Evolutionary conservation across 2,329 filamentous ascomycete genomes (phyloP).

Genomic region (Exophiala bonariae): DNA sequence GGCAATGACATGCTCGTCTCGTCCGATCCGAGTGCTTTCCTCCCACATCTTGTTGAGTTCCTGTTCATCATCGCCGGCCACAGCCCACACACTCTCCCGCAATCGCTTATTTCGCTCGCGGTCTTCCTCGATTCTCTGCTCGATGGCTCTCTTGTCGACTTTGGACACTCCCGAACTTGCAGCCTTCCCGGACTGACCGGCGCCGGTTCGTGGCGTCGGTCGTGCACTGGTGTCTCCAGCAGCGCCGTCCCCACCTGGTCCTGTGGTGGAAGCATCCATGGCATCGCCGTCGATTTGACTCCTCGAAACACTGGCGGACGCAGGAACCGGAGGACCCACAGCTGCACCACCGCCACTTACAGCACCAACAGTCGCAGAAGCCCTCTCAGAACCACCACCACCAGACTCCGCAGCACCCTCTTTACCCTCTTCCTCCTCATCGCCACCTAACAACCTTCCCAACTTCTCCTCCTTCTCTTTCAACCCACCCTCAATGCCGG

Average conservation of each 20-base stretch:
- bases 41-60: constrained; percentile 85
- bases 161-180: constrained; percentile 42
- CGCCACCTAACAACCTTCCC: constrained; percentile 56
- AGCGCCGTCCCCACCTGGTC: constrained; percentile 35
- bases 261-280: constrained; percentile 9
- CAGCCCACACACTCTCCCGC: constrained; percentile 90
- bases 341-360: not conserved
- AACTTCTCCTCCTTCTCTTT: constrained; percentile 71
- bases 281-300: not conserved
- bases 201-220: constrained; percentile 23
- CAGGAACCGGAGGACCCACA: constrained; percentile 28
- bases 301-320: not conserved
- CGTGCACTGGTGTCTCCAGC: constrained; percentile 35
- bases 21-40: constrained; percentile 79
- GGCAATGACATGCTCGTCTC: constrained; percentile 78
- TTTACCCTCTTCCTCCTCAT: constrained; percentile 37
- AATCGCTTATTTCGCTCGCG: constrained; percentile 89
- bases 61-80: constrained; percentile 63
- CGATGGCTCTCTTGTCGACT: constrained; percentile 83
- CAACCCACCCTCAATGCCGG: constrained; percentile 79
- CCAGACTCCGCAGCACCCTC: constrained; percentile 32
- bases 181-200: constrained; percentile 20
- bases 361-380: not conserved
- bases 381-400: constrained; percentile 30
- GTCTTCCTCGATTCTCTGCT: constrained; percentile 96